A percentile compares a stretch with the other conserved stretches of the same genome.
phyloP scores from a whole-genome alignment of 768 basidiomycete species.

The Rhodosporidiobolus sp. region DNA sequence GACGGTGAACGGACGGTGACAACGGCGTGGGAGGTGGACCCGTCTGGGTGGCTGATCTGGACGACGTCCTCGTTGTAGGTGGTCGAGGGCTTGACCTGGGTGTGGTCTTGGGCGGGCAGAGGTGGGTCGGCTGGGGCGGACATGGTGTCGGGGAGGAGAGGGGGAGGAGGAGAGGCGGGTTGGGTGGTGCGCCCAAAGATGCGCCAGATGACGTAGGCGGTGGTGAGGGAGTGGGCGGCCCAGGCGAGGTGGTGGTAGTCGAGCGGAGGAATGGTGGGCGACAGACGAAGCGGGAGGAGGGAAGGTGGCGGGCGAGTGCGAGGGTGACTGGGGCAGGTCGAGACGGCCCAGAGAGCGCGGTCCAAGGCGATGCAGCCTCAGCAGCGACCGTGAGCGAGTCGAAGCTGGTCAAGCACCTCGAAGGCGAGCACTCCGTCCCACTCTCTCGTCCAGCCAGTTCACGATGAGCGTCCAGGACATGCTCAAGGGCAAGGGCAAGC shows the following conservation, averaged over 20 bases:
- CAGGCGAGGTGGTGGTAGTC: constrained; percentile 4
- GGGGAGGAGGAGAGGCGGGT: neutral
- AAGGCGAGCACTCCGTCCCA: neutral
- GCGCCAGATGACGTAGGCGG: constrained; percentile 9
- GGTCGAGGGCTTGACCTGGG: neutral
- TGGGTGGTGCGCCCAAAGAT: neutral
- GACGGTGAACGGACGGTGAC: constrained; percentile 32
- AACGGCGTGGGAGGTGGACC: constrained; percentile 7
- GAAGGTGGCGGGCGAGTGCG: neutral
- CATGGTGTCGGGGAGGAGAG: neutral
- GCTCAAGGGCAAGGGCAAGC: constrained; percentile 26
- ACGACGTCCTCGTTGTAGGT: constrained; percentile 36
- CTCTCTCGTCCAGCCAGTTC: neutral
- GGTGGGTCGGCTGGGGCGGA: neutral
- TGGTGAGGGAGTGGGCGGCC: constrained; percentile 17
- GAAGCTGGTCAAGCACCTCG: neutral
- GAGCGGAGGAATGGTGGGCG: neutral
- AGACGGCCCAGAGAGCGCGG: no score
- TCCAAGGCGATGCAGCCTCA: neutral
- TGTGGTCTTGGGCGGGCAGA: neutral
- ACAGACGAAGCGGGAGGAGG: no score
- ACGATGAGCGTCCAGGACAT: constrained; percentile 1
- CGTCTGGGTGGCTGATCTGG: neutral
- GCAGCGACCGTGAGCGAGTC: neutral
- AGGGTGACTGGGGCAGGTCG: neutral